phyloP scores from a whole-genome alignment of 345 rosid species.

The Gossypium mustelinum region DNA sequence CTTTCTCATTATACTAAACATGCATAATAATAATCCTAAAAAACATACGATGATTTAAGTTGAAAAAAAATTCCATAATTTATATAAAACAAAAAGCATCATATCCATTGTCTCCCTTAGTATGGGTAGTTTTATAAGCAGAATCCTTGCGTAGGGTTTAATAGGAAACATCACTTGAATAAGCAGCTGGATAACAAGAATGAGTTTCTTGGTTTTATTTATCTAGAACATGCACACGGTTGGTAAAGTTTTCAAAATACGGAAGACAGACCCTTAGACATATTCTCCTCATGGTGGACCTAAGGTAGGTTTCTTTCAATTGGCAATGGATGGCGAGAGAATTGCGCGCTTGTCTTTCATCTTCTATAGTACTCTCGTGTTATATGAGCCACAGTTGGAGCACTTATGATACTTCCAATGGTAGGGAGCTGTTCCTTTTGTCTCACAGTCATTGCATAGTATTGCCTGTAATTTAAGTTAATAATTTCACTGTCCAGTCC shows the following conservation, averaged over 20 bases:
- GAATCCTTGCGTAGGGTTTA: not conserved
- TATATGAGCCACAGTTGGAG: slow-evolving; percentile 52
- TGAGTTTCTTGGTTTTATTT: not conserved
- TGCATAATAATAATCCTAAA: too few species aligned
- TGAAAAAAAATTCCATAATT: not conserved
- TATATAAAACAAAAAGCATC: not conserved
- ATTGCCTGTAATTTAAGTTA: slow-evolving; percentile 36
- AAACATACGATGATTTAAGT: too few species aligned
- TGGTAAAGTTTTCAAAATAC: not conserved
- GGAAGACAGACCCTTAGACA: not conserved
- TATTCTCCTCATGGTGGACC: not conserved
- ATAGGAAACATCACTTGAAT: slow-evolving; percentile 3
- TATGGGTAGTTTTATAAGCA: not conserved
- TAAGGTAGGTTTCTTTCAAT: not conserved
- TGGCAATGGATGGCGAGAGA: not conserved
- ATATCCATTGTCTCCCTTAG: not conserved
- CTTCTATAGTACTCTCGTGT: slow-evolving; percentile 45
- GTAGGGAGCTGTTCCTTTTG: slow-evolving; percentile 52
- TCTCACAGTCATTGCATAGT: slow-evolving; percentile 71
- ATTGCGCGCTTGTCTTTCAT: not conserved
- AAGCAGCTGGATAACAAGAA: not conserved
- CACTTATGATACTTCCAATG: slow-evolving; percentile 74
- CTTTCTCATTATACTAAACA: too few species aligned
- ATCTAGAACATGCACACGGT: not conserved
- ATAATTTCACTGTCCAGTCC: too few species aligned